A percentile compares a stretch with the other conserved stretches of the same genome.
phyloP scores from a whole-genome alignment of 306 rosid species.

The Cicer bijugum region DNA sequence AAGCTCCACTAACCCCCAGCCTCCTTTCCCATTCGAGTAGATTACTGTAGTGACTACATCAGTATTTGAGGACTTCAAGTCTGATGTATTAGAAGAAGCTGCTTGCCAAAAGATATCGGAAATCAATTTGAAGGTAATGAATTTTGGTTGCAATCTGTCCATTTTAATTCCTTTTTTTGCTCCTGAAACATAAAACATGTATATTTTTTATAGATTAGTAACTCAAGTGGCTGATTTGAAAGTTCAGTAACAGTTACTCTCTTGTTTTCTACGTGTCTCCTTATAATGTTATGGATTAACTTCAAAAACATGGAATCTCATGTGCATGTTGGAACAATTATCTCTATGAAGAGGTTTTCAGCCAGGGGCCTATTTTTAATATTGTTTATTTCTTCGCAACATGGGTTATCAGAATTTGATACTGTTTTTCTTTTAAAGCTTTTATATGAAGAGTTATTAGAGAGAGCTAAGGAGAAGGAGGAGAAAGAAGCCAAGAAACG shows the following conservation, averaged over 20 bases:
- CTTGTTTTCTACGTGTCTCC: slow-evolving; percentile 9
- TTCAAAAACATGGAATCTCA: slow-evolving; percentile 4
- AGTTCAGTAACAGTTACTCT: slow-evolving; percentile 12
- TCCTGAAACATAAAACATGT: slow-evolving; percentile 17
- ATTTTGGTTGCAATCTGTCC: slow-evolving; percentile 20
- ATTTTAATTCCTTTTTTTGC: slow-evolving; percentile 37
- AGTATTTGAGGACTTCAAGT: slow-evolving; percentile 77
- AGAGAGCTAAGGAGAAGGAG: slow-evolving; percentile 92
- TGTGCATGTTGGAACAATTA: slow-evolving; percentile 28
- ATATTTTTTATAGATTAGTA: slow-evolving; percentile 27
- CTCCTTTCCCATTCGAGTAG: slow-evolving; percentile 49
- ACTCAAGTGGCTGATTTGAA: slow-evolving; percentile 8
- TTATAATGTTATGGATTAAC: slow-evolving; percentile 27
- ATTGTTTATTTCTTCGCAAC: slow-evolving; percentile 24
- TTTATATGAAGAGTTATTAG: slow-evolving; percentile 79
- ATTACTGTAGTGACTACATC: slow-evolving; percentile 64
- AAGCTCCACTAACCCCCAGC: slow-evolving; percentile 33
- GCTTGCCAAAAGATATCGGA: slow-evolving; percentile 66
- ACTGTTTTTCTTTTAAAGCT: slow-evolving; percentile 59
- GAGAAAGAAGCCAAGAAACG: slow-evolving; percentile 99
- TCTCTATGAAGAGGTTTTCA: slow-evolving; percentile 28
- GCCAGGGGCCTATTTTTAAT: slow-evolving; percentile 5
- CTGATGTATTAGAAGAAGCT: slow-evolving; percentile 60
- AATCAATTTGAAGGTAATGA: slow-evolving; percentile 79
- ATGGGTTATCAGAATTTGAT: slow-evolving; percentile 40